Conservation (phyloP, 1,284 basidiomycete genomes). For the Dichomitus squalens region DNA sequence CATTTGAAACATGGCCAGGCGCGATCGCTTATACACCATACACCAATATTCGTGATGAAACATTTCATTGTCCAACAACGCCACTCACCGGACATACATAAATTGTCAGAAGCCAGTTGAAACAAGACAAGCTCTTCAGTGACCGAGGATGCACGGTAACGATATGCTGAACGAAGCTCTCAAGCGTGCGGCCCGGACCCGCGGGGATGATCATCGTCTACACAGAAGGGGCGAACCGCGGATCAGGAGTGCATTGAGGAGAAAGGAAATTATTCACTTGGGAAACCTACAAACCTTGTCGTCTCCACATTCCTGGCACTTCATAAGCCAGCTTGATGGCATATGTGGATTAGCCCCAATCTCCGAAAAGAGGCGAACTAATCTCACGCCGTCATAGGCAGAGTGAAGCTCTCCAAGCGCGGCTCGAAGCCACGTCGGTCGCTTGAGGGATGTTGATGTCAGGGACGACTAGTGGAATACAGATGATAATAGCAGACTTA, state of each 20-base stretch:
- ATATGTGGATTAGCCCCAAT: not conserved
- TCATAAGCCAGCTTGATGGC: not conserved
- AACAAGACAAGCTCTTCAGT: too few species aligned
- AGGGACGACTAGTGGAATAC: too few species aligned
- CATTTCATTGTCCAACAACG: too few species aligned
- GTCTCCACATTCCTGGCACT: conserved; percentile 1
- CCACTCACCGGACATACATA: too few species aligned
- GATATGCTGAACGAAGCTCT: not conserved
- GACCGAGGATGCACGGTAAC: not conserved
- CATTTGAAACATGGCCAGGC: too few species aligned
- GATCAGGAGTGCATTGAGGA: not conserved
- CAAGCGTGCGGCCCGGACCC: not conserved
- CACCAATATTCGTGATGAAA: too few species aligned
- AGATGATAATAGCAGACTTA: not conserved
- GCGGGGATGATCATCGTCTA: not conserved
- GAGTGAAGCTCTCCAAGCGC: not conserved
- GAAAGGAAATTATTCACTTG: too few species aligned
- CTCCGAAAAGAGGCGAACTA: too few species aligned
- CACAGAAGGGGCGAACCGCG: not conserved
- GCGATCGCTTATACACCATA: too few species aligned
- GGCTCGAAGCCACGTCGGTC: conserved; percentile 2
- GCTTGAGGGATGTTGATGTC: not conserved
- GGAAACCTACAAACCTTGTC: not conserved
- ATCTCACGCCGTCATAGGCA: not conserved
- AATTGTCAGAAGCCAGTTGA: too few species aligned